phyloP scores from a whole-genome alignment of 352 stramenopile genomes.

The Globisporangium ultimum region DNA sequence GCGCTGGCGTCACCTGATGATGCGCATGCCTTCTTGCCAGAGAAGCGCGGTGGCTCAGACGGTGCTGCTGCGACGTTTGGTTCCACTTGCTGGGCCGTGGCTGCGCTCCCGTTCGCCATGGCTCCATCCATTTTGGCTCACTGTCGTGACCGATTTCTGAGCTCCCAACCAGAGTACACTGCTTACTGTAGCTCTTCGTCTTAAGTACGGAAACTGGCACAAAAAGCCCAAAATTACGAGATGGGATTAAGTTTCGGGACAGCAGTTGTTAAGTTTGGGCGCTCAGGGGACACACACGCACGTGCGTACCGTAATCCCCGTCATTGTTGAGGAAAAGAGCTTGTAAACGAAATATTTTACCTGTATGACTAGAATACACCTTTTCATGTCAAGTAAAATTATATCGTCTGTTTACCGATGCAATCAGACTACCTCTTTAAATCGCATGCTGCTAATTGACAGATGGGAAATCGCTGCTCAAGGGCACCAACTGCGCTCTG shows the following conservation, averaged over 20 bases:
- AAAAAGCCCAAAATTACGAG: not conserved
- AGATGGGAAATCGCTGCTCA: too few species aligned
- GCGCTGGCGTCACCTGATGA: not conserved
- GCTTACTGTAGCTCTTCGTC: not conserved
- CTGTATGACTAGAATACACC: not conserved
- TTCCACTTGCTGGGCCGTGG: not conserved
- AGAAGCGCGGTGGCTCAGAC: slow-evolving; percentile 50
- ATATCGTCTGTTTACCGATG: too few species aligned
- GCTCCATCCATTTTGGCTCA: slow-evolving; percentile 4
- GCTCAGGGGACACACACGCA: too few species aligned
- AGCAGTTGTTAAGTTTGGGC: not conserved
- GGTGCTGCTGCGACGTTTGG: not conserved
- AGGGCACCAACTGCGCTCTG: not conserved
- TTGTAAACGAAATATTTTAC: not conserved
- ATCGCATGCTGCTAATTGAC: too few species aligned
- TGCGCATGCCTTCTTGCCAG: slow-evolving; percentile 25
- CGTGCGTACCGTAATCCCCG: not conserved
- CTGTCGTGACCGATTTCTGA: not conserved
- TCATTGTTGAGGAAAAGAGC: not conserved
- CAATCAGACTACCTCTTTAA: too few species aligned
- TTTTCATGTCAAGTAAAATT: too few species aligned
- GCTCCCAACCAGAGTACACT: not conserved
- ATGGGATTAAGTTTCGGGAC: too few species aligned
- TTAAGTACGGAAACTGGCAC: not conserved
- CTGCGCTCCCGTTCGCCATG: slow-evolving; percentile 7